These are phyloP conservation scores for Ceratocystis papillata DNA, from an alignment of 2,329 filamentous ascomycete genomes.

Conservation along the genomic window DNA sequence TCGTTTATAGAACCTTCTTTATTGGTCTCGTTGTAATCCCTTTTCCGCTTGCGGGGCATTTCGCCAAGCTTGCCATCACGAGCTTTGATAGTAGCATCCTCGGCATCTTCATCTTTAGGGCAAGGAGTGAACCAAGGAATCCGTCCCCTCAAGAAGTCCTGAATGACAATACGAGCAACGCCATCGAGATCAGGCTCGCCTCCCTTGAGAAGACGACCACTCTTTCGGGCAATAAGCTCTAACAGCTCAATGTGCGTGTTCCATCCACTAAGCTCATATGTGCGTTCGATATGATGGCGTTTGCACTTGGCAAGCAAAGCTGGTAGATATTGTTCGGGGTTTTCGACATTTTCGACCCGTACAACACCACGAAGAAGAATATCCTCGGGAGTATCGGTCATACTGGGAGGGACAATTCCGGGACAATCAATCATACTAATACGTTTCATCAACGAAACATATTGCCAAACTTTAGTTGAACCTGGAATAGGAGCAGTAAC, in stretches of 20 bases:
- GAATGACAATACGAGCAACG: constrained; percentile 92
- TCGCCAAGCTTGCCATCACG: constrained; percentile 72
- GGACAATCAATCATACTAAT: constrained; percentile 90
- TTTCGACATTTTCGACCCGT: constrained; percentile 88
- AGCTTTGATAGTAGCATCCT: constrained; percentile 47
- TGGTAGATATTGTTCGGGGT: constrained; percentile 90
- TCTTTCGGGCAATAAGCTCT: constrained; percentile 76
- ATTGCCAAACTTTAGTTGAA: constrained; percentile 88
- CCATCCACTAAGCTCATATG: constrained; percentile 78
- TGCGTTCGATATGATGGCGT: constrained; percentile 77
- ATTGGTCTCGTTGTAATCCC: constrained; percentile 41
- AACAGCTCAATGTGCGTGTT: constrained; percentile 70
- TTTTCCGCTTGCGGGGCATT: constrained; percentile 71
- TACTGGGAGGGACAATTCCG: constrained; percentile 85
- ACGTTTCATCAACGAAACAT: constrained; percentile 87
- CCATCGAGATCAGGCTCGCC: constrained; percentile 94
- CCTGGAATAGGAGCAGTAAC: constrained; percentile 84
- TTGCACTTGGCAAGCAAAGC: constrained; percentile 73
- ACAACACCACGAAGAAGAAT: constrained; percentile 85
- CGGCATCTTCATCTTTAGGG: constrained; percentile 48
- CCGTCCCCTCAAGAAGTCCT: constrained; percentile 90
- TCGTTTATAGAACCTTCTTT: constrained; percentile 31
- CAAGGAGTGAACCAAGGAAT: constrained; percentile 85
- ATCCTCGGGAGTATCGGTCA: constrained; percentile 72
- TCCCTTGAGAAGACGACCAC: constrained; percentile 73